A percentile compares a stretch with the other conserved stretches of the same genome.
Conservation (phyloP, 805 yeast genomes). For the Candida orba region DNA sequence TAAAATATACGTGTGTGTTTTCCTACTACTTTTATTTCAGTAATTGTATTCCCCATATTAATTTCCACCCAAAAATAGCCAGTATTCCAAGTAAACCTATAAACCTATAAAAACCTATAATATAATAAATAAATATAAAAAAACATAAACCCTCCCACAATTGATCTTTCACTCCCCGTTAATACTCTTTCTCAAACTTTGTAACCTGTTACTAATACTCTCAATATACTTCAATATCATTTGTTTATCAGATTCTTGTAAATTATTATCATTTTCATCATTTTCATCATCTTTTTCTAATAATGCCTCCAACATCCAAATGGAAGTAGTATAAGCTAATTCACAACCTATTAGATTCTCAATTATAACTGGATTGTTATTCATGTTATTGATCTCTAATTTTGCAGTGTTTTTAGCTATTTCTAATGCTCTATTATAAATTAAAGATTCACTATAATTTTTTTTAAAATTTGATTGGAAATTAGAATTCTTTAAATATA, state of each 20-base stretch:
- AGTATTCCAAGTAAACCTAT: too few relatives aligned
- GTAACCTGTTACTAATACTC: conserved; percentile 74
- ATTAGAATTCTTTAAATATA: conserved; percentile 11
- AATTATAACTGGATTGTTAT: not conserved
- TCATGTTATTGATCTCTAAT: conserved; percentile 60
- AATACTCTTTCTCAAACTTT: conserved; percentile 60
- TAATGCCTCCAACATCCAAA: conserved; percentile 93
- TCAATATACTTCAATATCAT: conserved; percentile 77
- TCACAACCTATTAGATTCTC: conserved; percentile 69
- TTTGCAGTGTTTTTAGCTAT: conserved; percentile 89
- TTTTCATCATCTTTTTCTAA: conserved; percentile 38
- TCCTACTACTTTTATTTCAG: too few relatives aligned
- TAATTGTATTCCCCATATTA: too few relatives aligned
- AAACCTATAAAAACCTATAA: not conserved
- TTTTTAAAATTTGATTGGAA: conserved; percentile 11
- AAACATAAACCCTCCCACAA: not conserved
- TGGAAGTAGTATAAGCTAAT: conserved; percentile 79
- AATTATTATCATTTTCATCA: conserved; percentile 22
- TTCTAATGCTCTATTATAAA: conserved; percentile 90
- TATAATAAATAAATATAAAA: not conserved
- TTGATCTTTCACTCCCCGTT: conserved; percentile 4
- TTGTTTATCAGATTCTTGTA: conserved; percentile 66
- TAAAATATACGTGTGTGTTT: too few relatives aligned
- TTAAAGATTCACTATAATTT: conserved; percentile 72
- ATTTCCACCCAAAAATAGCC: too few relatives aligned